A percentile compares a stretch with the other conserved stretches of the same genome.
Evolutionary conservation across 768 basidiomycete species (phyloP).

Genomic region (Lentinula sp.): DNA sequence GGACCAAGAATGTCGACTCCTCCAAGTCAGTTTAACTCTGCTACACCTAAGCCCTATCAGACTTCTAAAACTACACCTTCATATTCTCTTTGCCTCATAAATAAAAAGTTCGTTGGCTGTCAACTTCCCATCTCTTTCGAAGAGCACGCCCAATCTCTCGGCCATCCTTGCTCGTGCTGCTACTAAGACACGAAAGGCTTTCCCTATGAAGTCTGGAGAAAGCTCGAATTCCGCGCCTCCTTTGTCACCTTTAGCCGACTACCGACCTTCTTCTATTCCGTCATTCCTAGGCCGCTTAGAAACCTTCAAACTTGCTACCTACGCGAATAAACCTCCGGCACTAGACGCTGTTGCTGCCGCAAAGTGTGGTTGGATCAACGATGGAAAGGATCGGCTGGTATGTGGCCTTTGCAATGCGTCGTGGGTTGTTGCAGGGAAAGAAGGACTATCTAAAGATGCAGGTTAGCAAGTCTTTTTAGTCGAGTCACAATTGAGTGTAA

Average conservation of each 20-base stretch:
- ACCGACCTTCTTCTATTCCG: slow-evolving; percentile 70
- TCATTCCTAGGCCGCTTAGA: slow-evolving; percentile 70
- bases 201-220: slow-evolving; percentile 35
- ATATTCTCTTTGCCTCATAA: slow-evolving; percentile 3
- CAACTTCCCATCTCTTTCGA: slow-evolving; percentile 28
- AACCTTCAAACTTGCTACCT: slow-evolving; percentile 76
- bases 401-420: slow-evolving; percentile 67
- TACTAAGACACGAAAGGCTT: slow-evolving; percentile 43
- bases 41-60: background rate
- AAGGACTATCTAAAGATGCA: slow-evolving; percentile 71
- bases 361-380: slow-evolving; percentile 80
- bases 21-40: slow-evolving; percentile 11
- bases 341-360: slow-evolving; percentile 79
- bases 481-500: slow-evolving; percentile 11
- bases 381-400: slow-evolving; percentile 72
- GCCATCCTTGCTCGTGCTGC: slow-evolving; percentile 68
- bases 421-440: slow-evolving; percentile 67
- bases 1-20: slow-evolving; percentile 38
- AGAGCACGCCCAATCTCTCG: slow-evolving; percentile 61
- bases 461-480: slow-evolving; percentile 41
- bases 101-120: slow-evolving; percentile 5
- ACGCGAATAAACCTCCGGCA: slow-evolving; percentile 66
- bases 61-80: slow-evolving; percentile 5
- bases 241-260: slow-evolving; percentile 42
- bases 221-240: slow-evolving; percentile 20